A percentile compares a stretch with the other conserved stretches of the same genome.
Conservation (phyloP, 768 basidiomycete genomes). For the Tulasnella sp. region DNA sequence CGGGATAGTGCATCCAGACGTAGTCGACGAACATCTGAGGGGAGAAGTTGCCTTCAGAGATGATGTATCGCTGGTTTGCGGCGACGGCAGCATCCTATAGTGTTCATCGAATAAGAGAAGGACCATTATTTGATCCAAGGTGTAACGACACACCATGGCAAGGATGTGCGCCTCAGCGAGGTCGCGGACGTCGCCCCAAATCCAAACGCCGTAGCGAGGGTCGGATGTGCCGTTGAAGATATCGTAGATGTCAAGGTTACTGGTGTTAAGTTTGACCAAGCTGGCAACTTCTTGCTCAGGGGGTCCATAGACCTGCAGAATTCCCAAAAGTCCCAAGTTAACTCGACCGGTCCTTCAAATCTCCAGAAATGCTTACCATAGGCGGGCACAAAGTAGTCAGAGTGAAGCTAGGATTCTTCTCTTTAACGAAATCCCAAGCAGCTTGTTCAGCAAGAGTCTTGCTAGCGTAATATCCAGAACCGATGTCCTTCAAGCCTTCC, state of each 20-base stretch:
- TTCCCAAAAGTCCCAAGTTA: not conserved
- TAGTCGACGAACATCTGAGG: slow-evolving; percentile 21
- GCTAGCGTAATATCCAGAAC: no score
- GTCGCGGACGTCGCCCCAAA: slow-evolving; percentile 24
- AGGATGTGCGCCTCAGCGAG: slow-evolving; percentile 35
- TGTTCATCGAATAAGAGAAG: no score
- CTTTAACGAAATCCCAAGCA: no score
- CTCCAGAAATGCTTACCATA: slow-evolving; percentile 38
- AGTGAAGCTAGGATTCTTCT: no score
- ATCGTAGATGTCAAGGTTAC: not conserved
- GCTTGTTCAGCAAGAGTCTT: no score
- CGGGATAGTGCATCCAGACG: slow-evolving; percentile 25
- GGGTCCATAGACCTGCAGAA: slow-evolving; percentile 26
- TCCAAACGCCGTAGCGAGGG: slow-evolving; percentile 9
- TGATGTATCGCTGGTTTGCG: slow-evolving; percentile 7
- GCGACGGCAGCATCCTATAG: slow-evolving; percentile 12
- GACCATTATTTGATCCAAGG: not conserved
- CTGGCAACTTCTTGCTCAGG: slow-evolving; percentile 27
- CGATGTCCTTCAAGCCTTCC: no score
- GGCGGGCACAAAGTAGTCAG: slow-evolving; percentile 48
- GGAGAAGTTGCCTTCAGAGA: not conserved
- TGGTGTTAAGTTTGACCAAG: slow-evolving; percentile 19
- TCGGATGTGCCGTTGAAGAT: slow-evolving; percentile 23
- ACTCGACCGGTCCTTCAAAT: no score
- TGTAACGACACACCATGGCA: slow-evolving; percentile 28